These are phyloP conservation scores for Gaultheria prostrata DNA, from an alignment of 148 eudicot species.

Conservation along the genomic window DNA sequence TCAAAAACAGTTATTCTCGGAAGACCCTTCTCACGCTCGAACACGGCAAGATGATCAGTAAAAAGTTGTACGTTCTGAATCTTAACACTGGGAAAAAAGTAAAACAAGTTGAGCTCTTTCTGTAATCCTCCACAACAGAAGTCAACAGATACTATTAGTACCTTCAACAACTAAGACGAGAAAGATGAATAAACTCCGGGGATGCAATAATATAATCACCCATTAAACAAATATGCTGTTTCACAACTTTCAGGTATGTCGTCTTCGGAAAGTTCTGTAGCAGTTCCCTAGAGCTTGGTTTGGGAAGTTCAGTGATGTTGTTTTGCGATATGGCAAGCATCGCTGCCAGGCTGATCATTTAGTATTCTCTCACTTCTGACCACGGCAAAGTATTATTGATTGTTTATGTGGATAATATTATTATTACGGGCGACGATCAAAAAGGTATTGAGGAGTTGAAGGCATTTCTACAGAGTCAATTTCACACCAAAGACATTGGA, in stretches of 20 bases:
- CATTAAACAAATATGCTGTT: not conserved
- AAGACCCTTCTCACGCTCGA: conserved; percentile 75
- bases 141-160: not conserved
- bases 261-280: no score
- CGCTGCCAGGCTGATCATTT: no score
- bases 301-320: no score
- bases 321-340: no score
- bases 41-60: conserved; percentile 66
- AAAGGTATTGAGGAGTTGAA: not conserved
- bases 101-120: conserved; percentile 13
- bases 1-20: conserved; percentile 49
- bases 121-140: conserved; percentile 1
- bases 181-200: not conserved
- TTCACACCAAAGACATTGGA: no score
- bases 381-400: no score
- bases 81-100: conserved; percentile 58
- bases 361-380: no score
- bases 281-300: no score
- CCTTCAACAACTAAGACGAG: not conserved
- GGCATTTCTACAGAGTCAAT: not conserved
- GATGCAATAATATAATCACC: not conserved
- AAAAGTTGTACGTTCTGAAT: conserved; percentile 66
- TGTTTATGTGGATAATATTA: no score
- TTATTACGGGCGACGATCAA: no score
- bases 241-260: not conserved